Evolutionary conservation across 139 green algal species (phyloP), one percentile per base, ranked within the genome.

Genomic region (Axilococcus clingmanii): DNA sequence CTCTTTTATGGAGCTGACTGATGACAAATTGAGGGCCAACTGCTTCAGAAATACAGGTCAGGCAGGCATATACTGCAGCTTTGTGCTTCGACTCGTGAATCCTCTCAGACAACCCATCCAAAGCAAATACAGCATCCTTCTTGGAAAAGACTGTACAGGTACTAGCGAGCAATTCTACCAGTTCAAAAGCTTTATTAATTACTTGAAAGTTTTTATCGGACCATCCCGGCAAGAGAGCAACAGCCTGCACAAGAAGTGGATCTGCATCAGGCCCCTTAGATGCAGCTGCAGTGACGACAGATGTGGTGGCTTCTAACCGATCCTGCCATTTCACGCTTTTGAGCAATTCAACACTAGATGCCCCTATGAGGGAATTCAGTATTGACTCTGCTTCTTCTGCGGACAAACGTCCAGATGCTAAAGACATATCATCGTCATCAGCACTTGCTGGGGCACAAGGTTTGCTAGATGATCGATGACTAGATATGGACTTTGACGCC

Each of bases 201-300:
- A 94, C 89, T 85, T 98, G 91, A 64, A 97, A 94, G 59, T 97
- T 97, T 65, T 94, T 96, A 52, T 98, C 91, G 4, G 28, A 57
- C 79, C 83, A 97, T 43, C 91, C 79, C 2, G 85, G 87, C 35
- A 94, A 22, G 32, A 75, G 57, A 4, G 72, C 68, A 40, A 94
- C 43, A 38, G 61, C 72, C 41, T 86, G 75, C 22, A 84, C 50
- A 15, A 95, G 52, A 22, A 66, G 27, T 22, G 54, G 58, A 32
- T 60, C 58, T 24, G 72, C 52, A 7, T 30, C 23, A 19, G 64
- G 51, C 3, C 72, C 53, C 7, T 53, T 63, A 12, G 70, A 57
- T 31, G 61, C 67, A 33, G 37, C 29, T n/a, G 61, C 48, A 22
- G 9, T 34, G 20, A 70, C 62, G 23, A 94, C 43, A 0, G 30